These are phyloP conservation scores for Tephrocybe sp. DNA, from an alignment of 768 basidiomycete species.

Conservation along the genomic window DNA sequence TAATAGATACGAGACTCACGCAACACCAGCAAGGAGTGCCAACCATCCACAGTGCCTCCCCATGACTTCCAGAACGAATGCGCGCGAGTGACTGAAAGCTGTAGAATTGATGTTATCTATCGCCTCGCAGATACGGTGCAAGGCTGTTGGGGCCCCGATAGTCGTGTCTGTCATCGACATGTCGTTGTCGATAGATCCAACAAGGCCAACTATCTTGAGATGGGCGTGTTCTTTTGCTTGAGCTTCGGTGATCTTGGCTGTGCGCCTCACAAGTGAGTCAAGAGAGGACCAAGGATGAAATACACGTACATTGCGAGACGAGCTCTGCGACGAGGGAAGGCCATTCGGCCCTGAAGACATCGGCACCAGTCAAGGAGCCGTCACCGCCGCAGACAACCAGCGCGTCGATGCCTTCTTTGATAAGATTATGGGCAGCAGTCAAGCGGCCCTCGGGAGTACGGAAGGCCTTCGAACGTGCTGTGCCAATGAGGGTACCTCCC, in stretches of 20 bases:
- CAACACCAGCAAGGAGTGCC: slow-evolving; percentile 89
- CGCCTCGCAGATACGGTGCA: slow-evolving; percentile 96
- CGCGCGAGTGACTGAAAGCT: slow-evolving; percentile 92
- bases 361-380: slow-evolving; percentile 94
- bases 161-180: slow-evolving; percentile 98
- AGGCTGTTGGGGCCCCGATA: slow-evolving; percentile 93
- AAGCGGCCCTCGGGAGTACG: slow-evolving; percentile 85
- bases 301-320: slow-evolving; percentile 51
- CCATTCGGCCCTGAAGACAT: slow-evolving; percentile 94
- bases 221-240: slow-evolving; percentile 75
- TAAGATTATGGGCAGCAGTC: slow-evolving; percentile 86
- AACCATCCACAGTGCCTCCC: slow-evolving; percentile 99
- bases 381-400: slow-evolving; percentile 98
- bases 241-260: slow-evolving; percentile 73
- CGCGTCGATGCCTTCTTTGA: slow-evolving; percentile 97
- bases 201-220: slow-evolving; percentile 96
- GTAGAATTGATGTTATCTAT: slow-evolving; percentile 99
- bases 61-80: slow-evolving; percentile 99
- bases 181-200: slow-evolving; percentile 99
- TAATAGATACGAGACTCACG: slow-evolving; percentile 42
- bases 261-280: background rate
- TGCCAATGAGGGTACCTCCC: slow-evolving; percentile 97
- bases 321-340: slow-evolving; percentile 77
- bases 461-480: slow-evolving; percentile 83
- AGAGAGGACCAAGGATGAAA: background rate